Evolutionary conservation across 208 protist genomes (phyloP).

Genomic region (Trichomonas gallinae): DNA sequence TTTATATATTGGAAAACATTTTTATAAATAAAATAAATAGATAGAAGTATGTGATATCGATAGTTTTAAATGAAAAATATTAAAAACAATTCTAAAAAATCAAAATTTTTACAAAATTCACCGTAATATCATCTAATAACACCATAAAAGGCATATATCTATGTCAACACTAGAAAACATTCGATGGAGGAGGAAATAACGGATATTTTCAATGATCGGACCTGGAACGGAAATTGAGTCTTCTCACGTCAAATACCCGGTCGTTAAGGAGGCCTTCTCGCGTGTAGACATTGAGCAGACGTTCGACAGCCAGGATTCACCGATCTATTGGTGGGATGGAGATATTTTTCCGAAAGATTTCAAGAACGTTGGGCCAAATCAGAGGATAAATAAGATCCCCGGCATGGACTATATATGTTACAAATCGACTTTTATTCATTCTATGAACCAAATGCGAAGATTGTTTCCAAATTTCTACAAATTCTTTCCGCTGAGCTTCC

Average conservation of each 20-base stretch:
- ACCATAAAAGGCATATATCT: too few species aligned
- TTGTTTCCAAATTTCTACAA: slow-evolving; percentile 12
- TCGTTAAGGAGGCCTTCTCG: not conserved
- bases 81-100: too few species aligned
- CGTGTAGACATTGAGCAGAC: not conserved
- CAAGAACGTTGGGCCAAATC: not conserved
- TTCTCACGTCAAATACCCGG: not conserved
- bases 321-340: not conserved
- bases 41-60: too few species aligned
- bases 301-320: not conserved
- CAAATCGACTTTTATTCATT: not conserved
- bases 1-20: too few species aligned
- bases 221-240: not conserved
- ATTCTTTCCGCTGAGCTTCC: not conserved
- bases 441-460: not conserved
- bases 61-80: too few species aligned
- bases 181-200: too few species aligned
- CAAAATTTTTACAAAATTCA: too few species aligned
- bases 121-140: too few species aligned
- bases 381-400: not conserved
- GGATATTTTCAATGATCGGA: too few species aligned
- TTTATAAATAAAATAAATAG: too few species aligned
- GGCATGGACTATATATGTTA: slow-evolving; percentile 13
- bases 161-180: too few species aligned
- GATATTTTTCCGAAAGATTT: not conserved